Conservation (phyloP, 192 early-diverging fungal genomes). For the Coemansia aciculifera region DNA sequence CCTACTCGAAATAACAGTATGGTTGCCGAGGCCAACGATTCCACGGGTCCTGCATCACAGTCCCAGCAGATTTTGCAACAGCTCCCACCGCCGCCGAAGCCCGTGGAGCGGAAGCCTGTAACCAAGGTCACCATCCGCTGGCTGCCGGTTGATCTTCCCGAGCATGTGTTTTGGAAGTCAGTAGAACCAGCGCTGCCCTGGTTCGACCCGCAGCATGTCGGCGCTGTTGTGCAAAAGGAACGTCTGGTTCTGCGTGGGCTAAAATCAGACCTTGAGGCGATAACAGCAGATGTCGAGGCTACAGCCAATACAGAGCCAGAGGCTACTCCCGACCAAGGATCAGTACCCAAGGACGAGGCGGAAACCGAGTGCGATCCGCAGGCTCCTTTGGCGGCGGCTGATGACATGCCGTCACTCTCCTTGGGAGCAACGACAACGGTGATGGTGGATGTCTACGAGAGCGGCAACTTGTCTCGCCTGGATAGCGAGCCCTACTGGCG, state of each 20-base stretch:
- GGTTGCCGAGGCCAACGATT: background rate
- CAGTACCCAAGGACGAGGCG: background rate
- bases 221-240: slow-evolving; percentile 12
- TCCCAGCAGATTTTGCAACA: background rate
- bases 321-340: background rate
- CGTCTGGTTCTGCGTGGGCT: slow-evolving; percentile 10
- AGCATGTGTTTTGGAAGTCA: slow-evolving; percentile 50
- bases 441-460: slow-evolving; percentile 24
- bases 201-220: slow-evolving; percentile 23
- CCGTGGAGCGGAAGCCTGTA: slow-evolving; percentile 3
- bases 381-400: background rate
- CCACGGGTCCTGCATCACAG: background rate
- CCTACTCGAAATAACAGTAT: background rate
- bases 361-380: background rate
- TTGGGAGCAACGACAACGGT: slow-evolving; percentile 14
- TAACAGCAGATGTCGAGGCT: background rate
- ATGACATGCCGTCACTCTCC: slow-evolving; percentile 4
- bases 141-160: slow-evolving; percentile 47
- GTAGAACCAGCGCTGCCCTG: slow-evolving; percentile 44
- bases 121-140: slow-evolving; percentile 49
- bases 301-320: background rate
- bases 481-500: slow-evolving; percentile 49
- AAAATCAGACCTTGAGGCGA: background rate
- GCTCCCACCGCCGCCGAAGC: background rate
- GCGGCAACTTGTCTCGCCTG: slow-evolving; percentile 24